Evolutionary conservation across 2,329 filamentous ascomycete species (phyloP), one percentile per base, ranked within the genome.

Genomic region (Pseudocercospora vitis): DNA sequence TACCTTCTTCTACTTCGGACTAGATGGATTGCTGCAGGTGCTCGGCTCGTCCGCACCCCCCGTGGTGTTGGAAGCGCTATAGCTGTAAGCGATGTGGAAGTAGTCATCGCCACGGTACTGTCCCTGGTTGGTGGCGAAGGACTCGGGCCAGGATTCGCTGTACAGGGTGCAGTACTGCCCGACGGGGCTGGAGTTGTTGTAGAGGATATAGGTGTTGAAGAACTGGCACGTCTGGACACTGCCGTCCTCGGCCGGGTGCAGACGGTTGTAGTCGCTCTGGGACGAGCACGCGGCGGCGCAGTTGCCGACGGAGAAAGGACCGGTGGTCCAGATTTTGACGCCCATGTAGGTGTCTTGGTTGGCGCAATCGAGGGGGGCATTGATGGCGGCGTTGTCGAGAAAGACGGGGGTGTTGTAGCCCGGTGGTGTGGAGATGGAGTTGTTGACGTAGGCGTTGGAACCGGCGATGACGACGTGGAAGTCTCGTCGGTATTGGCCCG

Each of bases 121-220:
- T 11, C 63, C 65, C 19, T 42, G 52, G 48, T 68, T 68, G 33
- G 58, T 64, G 7, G 64, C 65, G 31, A 58, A 67, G n/a, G 16
- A 45, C 12, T 21, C 48, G 4, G 57, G 48, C 64, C 63, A 64
- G 26, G 51, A 56, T 55, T 62, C 49, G 24, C 53, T 58, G 55
- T 65, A 66, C 40, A 64, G 48, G 7, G 62, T 48, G 53, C 68
- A 70, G 57, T 66, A 65, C 52, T 70, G 66, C 5, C 60, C 59
- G 4, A 58, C 55, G 26, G 48, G n/a, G 28, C 45, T 53, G 1
- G 53, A 53, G 46, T 68, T 61, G 45, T 64, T 64, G 29, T 63
- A 55, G n/a, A 70, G 53, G 9, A 69, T 45, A 53, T 70, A 70
- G 2, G 68, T 68, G 51, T 70, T 69, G 59, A 65, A 66, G 58